Evolutionary conservation across 352 stramenopile species (phyloP).

Genomic region (Pythium dissimile): DNA sequence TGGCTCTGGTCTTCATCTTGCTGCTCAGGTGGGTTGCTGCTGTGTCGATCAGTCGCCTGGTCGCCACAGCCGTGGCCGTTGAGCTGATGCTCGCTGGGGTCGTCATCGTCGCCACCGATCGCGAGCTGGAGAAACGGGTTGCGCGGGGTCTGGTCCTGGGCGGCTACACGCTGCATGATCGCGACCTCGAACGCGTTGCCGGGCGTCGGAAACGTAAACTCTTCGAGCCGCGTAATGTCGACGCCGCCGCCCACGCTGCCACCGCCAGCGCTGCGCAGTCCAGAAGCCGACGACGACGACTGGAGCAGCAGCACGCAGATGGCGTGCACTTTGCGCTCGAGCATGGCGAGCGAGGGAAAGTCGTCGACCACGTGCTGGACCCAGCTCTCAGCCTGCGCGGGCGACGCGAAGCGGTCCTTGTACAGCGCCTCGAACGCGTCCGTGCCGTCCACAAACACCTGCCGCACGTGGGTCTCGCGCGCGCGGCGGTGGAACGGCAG

Average conservation of each 20-base stretch:
- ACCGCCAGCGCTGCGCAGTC: too few relatives aligned
- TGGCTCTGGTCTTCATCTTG: not conserved
- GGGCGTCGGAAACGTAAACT: slow-evolving; percentile 58
- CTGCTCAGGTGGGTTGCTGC: too few relatives aligned
- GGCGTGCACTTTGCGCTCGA: slow-evolving; percentile 72
- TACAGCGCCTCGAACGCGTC: slow-evolving; percentile 52
- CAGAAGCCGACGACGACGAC: not conserved
- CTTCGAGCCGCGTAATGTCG: slow-evolving; percentile 36
- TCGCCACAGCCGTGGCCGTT: not conserved
- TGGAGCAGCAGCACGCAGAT: slow-evolving; percentile 40
- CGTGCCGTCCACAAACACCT: slow-evolving; percentile 68
- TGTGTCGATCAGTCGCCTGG: too few relatives aligned
- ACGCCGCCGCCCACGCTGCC: slow-evolving; percentile 2
- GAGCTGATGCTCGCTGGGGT: too few relatives aligned
- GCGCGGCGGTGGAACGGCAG: slow-evolving; percentile 73
- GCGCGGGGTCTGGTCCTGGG: slow-evolving; percentile 13
- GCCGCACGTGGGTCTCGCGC: slow-evolving; percentile 63
- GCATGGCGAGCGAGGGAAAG: slow-evolving; percentile 64
- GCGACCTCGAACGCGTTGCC: slow-evolving; percentile 54
- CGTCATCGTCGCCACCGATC: slow-evolving; percentile 1
- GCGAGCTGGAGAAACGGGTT: slow-evolving; percentile 27
- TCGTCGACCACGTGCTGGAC: slow-evolving; percentile 62
- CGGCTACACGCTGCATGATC: slow-evolving; percentile 16
- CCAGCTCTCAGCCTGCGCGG: slow-evolving; percentile 46
- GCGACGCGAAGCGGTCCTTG: slow-evolving; percentile 54